Evolutionary conservation across 108 stramenopile genomes (phyloP), one percentile per base, ranked within the genome.

Genomic region (Aurantiochytrium sp.): DNA sequence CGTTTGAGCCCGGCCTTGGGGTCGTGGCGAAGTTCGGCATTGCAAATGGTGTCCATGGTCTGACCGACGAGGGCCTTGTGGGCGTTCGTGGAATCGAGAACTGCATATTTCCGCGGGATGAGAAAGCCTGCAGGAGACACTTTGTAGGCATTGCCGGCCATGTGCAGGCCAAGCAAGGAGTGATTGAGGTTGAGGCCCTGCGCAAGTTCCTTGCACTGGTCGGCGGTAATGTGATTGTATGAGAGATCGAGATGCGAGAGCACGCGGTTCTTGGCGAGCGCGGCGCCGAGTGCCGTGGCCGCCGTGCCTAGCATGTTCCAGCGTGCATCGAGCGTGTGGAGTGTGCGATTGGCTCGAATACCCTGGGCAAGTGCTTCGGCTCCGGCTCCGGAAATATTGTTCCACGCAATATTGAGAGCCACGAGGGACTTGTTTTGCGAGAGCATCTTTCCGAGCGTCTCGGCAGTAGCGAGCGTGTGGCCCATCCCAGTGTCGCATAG

Each of bases 91-190:
- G 64, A 69, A 23, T 69, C 64, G 35, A 69, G 64, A 0, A 69
- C 64, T 8, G 64, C 64, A 35, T 83, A 25, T 45, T 83, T 83
- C 10, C 76, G 45, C 51, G 45, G 76, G 19, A 23, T 25, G 23
- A 83, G 28, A 83, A 53, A 83, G 2, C 76, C 76, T 1, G 76
- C 51, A 12, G 76, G n/a, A 6, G 76, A 53, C 3, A 83, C 76
- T 45, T 53, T 47, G 28, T 83, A 53, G n/a, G 76, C 76, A 45
- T 83, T 83, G 49, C 76, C 76, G n/a, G 76, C 76, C 76, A 83
- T 83, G 51, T 83, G 76, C 8, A 83, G 76, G 10, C 76, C 76
- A 35, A 53, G 28, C 10, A 83, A 12, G 28, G 18, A 21, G 45
- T 25, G 51, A 35, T 83, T 83, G 25, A 53, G 51, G 23, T 83